Conservation (phyloP, 139 green algal genomes). For the Tetraselmis striata region DNA sequence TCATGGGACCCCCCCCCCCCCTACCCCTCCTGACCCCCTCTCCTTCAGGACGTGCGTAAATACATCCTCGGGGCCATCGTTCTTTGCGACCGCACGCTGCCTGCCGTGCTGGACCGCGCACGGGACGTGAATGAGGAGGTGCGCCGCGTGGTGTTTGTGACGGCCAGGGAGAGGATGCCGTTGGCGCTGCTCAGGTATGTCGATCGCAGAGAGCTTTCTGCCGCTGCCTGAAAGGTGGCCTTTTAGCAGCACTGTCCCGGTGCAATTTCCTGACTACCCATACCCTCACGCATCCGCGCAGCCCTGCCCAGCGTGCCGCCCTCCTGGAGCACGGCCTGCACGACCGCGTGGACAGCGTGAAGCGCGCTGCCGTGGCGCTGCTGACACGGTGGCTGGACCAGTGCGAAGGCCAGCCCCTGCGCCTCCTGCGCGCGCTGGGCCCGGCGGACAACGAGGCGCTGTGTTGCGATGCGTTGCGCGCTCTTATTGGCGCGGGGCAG, state of each 20-base stretch:
- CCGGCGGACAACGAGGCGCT: constrained; percentile 16
- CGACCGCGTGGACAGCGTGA: constrained; percentile 33
- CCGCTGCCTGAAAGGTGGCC: no score
- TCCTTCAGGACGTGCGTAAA: constrained; percentile 59
- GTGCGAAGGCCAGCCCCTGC: constrained; percentile 28
- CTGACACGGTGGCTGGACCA: constrained; percentile 39
- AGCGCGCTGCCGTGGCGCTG: constrained; percentile 19
- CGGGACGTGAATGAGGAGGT: constrained; percentile 55
- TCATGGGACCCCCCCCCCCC: no score
- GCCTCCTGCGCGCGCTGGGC: constrained; percentile 35
- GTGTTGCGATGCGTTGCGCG: constrained; percentile 15
- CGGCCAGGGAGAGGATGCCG: constrained; percentile 30
- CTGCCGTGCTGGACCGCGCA: constrained; percentile 38
- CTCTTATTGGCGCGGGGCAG: constrained; percentile 21
- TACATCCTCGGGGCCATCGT: constrained; percentile 43
- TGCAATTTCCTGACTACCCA: no score
- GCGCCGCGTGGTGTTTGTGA: constrained; percentile 34
- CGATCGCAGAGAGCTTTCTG: no score
- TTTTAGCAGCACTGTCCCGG: no score
- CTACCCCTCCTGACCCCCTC: no score
- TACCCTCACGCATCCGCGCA: no score
- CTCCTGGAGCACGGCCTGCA: constrained; percentile 40
- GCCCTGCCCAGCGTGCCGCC: constrained; percentile 11
- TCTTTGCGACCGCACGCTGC: constrained; percentile 23
- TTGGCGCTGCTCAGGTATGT: constrained; percentile 26